Evolutionary conservation across 2,329 filamentous ascomycete species (phyloP).

Genomic region (Lachnellula willkommii): DNA sequence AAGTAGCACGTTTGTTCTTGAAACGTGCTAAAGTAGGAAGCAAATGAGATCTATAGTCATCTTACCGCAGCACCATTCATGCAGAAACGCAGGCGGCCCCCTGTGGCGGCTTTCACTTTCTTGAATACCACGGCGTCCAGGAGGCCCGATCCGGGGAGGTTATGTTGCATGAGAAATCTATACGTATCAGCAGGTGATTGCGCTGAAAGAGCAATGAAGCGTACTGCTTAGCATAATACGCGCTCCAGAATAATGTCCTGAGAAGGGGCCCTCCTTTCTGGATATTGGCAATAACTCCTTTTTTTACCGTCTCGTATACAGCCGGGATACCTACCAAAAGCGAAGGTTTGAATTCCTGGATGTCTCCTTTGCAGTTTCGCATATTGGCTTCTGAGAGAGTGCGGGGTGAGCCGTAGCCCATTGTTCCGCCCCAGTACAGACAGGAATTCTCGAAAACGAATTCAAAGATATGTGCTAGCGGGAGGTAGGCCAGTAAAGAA

Average conservation of each 20-base stretch:
- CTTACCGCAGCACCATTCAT: constrained; percentile 76
- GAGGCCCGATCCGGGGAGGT: constrained; percentile 59
- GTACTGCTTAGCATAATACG: constrained; percentile 50
- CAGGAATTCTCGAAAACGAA: constrained; percentile 89
- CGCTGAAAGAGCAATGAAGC: constrained; percentile 38
- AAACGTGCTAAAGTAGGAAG: too few species aligned
- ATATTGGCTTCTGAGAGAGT: constrained; percentile 81
- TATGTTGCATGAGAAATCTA: constrained; percentile 47
- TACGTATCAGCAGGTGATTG: constrained; percentile 29
- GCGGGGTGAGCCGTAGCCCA: constrained; percentile 85
- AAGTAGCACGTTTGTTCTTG: too few species aligned
- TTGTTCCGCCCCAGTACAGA: constrained; percentile 78
- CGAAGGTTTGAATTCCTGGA: constrained; percentile 82
- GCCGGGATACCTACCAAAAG: constrained; percentile 89
- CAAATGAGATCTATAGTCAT: too few species aligned
- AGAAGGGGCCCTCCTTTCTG: constrained; percentile 61
- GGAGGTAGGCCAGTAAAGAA: constrained; percentile 79
- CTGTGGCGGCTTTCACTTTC: constrained; percentile 82
- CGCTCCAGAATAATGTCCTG: constrained; percentile 69
- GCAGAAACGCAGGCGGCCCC: constrained; percentile 77
- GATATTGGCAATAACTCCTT: constrained; percentile 78
- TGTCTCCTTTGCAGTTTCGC: constrained; percentile 84
- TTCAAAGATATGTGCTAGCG: constrained; percentile 89
- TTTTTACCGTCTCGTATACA: constrained; percentile 94
- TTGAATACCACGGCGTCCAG: constrained; percentile 82